Conservation (phyloP, 768 basidiomycete species). For the Boletus pseudopeckii region DNA sequence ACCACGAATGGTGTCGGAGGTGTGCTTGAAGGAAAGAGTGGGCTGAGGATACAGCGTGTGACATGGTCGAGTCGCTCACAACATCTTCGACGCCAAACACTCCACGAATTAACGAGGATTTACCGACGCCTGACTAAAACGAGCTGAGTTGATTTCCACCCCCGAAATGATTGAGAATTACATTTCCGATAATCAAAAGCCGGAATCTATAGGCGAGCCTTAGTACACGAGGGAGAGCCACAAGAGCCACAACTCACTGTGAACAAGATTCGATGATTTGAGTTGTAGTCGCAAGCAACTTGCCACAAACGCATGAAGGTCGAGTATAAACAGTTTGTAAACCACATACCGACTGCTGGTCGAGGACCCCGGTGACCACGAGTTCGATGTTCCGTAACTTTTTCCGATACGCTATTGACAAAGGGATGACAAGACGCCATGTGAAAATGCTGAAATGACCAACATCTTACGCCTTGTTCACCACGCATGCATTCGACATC, state of each 20-base stretch:
- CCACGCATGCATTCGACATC: neutral
- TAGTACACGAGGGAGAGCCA: neutral
- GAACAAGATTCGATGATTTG: slow-evolving; percentile 12
- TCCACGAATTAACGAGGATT: slow-evolving; percentile 9
- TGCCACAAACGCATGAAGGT: neutral
- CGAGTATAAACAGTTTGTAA: neutral
- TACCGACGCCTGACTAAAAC: slow-evolving; percentile 15
- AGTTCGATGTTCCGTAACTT: slow-evolving; percentile 7
- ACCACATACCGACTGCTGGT: neutral
- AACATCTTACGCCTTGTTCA: slow-evolving; percentile 1
- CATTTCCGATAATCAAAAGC: slow-evolving; percentile 17
- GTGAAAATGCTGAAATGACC: neutral
- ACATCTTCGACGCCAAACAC: slow-evolving; percentile 12
- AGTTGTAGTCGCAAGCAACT: slow-evolving; percentile 9
- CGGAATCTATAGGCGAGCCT: slow-evolving; percentile 5
- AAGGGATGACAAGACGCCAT: neutral
- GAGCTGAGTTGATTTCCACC: neutral
- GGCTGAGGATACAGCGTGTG: neutral
- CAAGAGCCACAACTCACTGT: neutral
- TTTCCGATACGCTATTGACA: slow-evolving; percentile 8
- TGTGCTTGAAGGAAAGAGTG: neutral
- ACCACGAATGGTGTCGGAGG: slow-evolving; percentile 4
- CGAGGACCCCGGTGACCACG: neutral
- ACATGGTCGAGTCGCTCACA: slow-evolving; percentile 1
- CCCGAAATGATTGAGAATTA: neutral